Evolutionary conservation across 2,329 filamentous ascomycete genomes (phyloP), one percentile per base, ranked within the genome.

Genomic region (Aspergillus tamarii): DNA sequence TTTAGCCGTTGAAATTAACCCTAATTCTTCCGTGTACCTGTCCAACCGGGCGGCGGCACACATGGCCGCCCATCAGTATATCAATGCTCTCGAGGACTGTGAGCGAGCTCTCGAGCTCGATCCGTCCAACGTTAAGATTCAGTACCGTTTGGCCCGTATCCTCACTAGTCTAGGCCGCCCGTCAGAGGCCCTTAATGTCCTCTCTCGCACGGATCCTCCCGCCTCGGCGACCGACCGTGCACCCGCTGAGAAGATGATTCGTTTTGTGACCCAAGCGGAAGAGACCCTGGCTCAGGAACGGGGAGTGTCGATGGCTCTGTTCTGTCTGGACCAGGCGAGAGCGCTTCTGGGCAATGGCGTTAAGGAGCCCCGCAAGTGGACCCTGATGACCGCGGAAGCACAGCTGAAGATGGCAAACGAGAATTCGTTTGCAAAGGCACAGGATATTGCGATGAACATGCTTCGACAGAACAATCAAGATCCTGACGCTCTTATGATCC

Each of bases 41-140:
- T 94, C 92, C 77, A 99, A 99, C 84, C 91, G 95, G 73, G 94
- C 95, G 45, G 95, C 95, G 34, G 95, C 95, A 41, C 93, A 92
- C 82, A 97, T 99, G 85, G 92, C 92, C 59, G 92, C 92, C 64
- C 89, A 89, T 70, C 88, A 90, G 73, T 97, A 90, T 76, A 82
- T 86, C 62, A 85, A 90, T 66, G 95, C 95, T 19, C 83, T 98
- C 64, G 92, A 95, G 61, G 95, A 99, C 80, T 95, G 92, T 80
- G 89, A 88, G 73, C 87, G 85, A 60, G 93, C 95, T 8, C 88
- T 92, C 69, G 90, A 94, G 68, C 82, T 97, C 50, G 94, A 98
- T 68, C 90, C 94, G 0, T 84, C 89, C 71, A 97, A 96, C 76
- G 79, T 91, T 71, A 99, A 98, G 82, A 92, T 96, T 64, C 83